These are phyloP conservation scores for Ambrosia trifida DNA, from an alignment of 129 eudicot genomes.

Conservation along the genomic window DNA sequence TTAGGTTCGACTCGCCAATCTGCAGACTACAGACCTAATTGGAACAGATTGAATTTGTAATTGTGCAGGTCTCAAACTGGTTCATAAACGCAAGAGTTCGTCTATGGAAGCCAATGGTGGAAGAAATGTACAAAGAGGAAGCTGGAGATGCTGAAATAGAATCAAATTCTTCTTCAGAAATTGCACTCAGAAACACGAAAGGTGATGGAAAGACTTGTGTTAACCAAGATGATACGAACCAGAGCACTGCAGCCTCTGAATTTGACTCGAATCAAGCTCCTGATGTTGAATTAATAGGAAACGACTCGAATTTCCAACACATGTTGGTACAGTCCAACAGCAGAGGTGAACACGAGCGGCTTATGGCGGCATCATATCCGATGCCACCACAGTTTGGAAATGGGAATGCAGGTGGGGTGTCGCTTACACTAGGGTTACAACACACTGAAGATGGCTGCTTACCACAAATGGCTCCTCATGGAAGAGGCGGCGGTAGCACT, in stretches of 20 bases:
- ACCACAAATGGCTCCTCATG: constrained; percentile 42
- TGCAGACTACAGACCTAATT: neutral
- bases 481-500: constrained; percentile 36
- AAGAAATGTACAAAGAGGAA: constrained; percentile 93
- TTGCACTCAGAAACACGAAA: constrained; percentile 32
- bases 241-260: constrained; percentile 41
- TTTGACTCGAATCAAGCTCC: constrained; percentile 41
- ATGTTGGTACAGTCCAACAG: constrained; percentile 35
- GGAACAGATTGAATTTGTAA: constrained; percentile 14
- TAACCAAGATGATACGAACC: constrained; percentile 48
- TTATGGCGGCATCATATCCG: constrained; percentile 37
- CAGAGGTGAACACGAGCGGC: constrained; percentile 33
- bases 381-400: constrained; percentile 50
- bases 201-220: constrained; percentile 31
- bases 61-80: constrained; percentile 81
- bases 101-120: constrained; percentile 93
- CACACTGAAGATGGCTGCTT: constrained; percentile 53
- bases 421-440: constrained; percentile 75
- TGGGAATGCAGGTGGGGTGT: constrained; percentile 52
- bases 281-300: constrained; percentile 47
- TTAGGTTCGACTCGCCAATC: no score
- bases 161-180: constrained; percentile 59
- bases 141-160: constrained; percentile 58
- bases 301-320: constrained; percentile 31
- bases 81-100: constrained; percentile 88